phyloP scores from a whole-genome alignment of 805 yeast species.

The Saccharomycopsis lassenensis region DNA sequence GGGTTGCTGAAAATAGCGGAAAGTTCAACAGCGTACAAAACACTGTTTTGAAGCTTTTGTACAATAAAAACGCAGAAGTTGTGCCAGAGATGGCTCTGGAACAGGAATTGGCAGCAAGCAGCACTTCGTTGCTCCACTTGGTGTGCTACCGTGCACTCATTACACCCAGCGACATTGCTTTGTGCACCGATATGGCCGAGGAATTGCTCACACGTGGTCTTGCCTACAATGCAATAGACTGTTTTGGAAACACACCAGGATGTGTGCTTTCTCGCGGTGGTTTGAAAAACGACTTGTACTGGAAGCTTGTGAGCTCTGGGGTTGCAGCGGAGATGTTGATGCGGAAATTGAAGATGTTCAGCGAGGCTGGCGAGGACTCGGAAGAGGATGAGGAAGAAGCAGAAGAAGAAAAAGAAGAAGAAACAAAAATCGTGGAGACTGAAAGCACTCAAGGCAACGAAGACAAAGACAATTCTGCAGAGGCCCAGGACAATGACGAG shows the following conservation, averaged over 20 bases:
- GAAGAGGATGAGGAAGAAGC: conserved; percentile 19
- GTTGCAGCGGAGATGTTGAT: conserved; percentile 78
- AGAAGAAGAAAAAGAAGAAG: conserved; percentile 17
- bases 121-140: too few species aligned
- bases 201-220: conserved; percentile 76
- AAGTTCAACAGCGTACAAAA: too few species aligned
- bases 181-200: conserved; percentile 46
- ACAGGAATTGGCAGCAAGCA: too few species aligned
- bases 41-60: too few species aligned
- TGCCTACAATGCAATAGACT: conserved; percentile 79
- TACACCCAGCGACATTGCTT: conserved; percentile 31
- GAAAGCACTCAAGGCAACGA: conserved; percentile 19
- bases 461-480: conserved; percentile 14
- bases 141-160: too few species aligned
- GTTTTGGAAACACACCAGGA: conserved; percentile 70
- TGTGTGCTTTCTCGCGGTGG: conserved; percentile 56
- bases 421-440: too few species aligned
- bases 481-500: conserved; percentile 5
- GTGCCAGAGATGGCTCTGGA: too few species aligned
- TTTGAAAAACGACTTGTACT: conserved; percentile 33
- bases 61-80: too few species aligned
- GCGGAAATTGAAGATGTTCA: conserved; percentile 53
- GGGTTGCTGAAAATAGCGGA: too few species aligned
- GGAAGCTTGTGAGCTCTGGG: conserved; percentile 64
- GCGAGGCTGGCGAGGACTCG: conserved; percentile 27